These are phyloP conservation scores for Colletotrichum nymphaeae DNA, from an alignment of 2,329 filamentous ascomycete genomes.

Conservation along the genomic window DNA sequence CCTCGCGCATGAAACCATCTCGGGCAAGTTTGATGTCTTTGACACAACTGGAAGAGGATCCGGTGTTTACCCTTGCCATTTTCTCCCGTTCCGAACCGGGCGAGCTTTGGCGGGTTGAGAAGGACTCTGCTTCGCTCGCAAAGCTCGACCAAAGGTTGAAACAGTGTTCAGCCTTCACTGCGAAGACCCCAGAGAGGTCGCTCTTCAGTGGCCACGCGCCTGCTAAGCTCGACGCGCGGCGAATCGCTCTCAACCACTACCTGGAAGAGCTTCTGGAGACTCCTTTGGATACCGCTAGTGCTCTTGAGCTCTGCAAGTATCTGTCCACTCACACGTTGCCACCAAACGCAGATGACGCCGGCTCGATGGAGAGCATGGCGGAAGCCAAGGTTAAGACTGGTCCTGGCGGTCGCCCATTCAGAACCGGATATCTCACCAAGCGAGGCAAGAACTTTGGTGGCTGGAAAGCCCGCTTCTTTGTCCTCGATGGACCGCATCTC, in stretches of 20 bases:
- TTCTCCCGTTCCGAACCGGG: constrained; percentile 79
- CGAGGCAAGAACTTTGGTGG: constrained; percentile 98
- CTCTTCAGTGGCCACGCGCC: constrained; percentile 94
- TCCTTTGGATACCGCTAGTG: constrained; percentile 80
- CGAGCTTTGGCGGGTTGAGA: constrained; percentile 95
- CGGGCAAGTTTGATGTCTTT: constrained; percentile 85
- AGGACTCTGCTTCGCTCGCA: constrained; percentile 84
- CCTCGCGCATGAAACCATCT: constrained; percentile 94
- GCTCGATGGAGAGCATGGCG: constrained; percentile 41
- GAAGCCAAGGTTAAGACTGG: constrained; percentile 59
- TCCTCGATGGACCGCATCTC: constrained; percentile 71
- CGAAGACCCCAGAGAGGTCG: constrained; percentile 83
- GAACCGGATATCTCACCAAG: constrained; percentile 94
- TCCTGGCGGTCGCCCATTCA: constrained; percentile 74
- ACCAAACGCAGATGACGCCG: constrained; percentile 69
- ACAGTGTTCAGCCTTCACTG: constrained; percentile 76
- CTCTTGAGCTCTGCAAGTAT: constrained; percentile 87
- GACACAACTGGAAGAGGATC: constrained; percentile 87
- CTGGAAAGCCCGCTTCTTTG: constrained; percentile 87
- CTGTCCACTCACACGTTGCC: constrained; percentile 76
- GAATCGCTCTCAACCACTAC: constrained; percentile 84
- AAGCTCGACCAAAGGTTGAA: constrained; percentile 86
- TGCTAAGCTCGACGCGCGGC: constrained; percentile 89
- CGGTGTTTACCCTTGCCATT: constrained; percentile 91
- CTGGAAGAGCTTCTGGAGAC: constrained; percentile 88